A percentile compares a stretch with the other conserved stretches of the same genome.
phyloP scores from a whole-genome alignment of 768 basidiomycete species.

The Austroboletus eburneus region DNA sequence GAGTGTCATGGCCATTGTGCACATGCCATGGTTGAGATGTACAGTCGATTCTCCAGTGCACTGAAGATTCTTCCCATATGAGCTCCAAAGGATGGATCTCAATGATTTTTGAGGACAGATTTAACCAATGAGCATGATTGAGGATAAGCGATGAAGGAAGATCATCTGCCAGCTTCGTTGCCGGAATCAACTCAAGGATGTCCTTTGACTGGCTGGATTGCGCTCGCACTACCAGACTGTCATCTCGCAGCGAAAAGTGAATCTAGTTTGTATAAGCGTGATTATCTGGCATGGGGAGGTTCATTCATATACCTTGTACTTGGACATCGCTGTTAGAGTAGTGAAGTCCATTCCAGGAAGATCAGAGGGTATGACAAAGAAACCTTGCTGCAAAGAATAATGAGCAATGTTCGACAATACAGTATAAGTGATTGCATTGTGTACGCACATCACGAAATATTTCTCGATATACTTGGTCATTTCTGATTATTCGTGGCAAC shows the following conservation, averaged over 20 bases:
- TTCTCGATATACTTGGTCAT: background rate
- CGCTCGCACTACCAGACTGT: constrained; percentile 6
- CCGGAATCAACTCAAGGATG: constrained; percentile 20
- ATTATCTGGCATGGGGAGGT: too few relatives aligned
- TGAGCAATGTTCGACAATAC: background rate
- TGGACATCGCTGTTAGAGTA: constrained; percentile 5
- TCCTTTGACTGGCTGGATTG: background rate
- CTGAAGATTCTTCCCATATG: constrained; percentile 14
- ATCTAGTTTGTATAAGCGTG: too few relatives aligned
- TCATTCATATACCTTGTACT: constrained; percentile 12
- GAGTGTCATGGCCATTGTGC: background rate
- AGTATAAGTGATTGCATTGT: background rate
- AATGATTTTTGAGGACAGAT: constrained; percentile 9
- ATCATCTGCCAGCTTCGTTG: constrained; percentile 6
- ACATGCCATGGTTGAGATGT: background rate
- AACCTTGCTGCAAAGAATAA: background rate
- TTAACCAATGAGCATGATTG: constrained; percentile 23
- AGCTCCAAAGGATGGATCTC: constrained; percentile 21
- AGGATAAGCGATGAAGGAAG: constrained; percentile 18
- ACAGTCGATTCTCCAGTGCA: constrained; percentile 20
- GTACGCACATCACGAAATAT: background rate
- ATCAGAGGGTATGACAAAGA: background rate
- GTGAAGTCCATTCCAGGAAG: constrained; percentile 9
- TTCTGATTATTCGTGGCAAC: constrained; percentile 4
- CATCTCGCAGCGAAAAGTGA: constrained; percentile 7